Conservation (phyloP, 306 rosid genomes). For the Acacia confusa region DNA sequence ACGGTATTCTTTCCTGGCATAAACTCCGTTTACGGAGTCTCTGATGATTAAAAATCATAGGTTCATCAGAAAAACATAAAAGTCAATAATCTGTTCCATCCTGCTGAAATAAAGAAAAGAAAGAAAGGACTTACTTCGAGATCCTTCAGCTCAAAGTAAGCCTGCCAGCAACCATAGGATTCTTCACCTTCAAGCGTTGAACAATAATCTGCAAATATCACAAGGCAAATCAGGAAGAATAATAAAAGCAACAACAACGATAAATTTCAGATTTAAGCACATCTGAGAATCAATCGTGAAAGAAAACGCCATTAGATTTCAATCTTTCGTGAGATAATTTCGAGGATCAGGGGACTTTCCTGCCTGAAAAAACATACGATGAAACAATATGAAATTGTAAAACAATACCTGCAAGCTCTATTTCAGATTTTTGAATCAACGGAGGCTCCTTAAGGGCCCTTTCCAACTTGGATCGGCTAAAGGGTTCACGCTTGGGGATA, state of each 20-base stretch:
- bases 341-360: background rate
- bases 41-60: background rate
- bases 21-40: background rate
- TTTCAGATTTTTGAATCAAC: conserved; percentile 70
- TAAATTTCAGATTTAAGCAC: background rate
- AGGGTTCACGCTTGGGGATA: conserved; percentile 87
- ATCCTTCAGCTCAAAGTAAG: conserved; percentile 86
- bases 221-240: background rate
- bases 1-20: background rate
- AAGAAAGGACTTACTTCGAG: conserved; percentile 55
- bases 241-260: background rate
- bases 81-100: background rate
- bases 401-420: conserved; percentile 59
- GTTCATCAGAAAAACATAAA: background rate
- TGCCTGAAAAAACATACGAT: background rate
- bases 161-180: conserved; percentile 89
- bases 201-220: conserved; percentile 61
- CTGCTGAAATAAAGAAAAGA: background rate
- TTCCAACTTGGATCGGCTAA: conserved; percentile 68
- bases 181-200: conserved; percentile 85
- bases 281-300: background rate
- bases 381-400: background rate
- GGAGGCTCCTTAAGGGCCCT: conserved; percentile 72
- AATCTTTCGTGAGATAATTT: background rate
- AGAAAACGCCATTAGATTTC: background rate